Evolutionary conservation across 2,329 filamentous ascomycete species (phyloP).

Genomic region (Trichoderma hamatum): DNA sequence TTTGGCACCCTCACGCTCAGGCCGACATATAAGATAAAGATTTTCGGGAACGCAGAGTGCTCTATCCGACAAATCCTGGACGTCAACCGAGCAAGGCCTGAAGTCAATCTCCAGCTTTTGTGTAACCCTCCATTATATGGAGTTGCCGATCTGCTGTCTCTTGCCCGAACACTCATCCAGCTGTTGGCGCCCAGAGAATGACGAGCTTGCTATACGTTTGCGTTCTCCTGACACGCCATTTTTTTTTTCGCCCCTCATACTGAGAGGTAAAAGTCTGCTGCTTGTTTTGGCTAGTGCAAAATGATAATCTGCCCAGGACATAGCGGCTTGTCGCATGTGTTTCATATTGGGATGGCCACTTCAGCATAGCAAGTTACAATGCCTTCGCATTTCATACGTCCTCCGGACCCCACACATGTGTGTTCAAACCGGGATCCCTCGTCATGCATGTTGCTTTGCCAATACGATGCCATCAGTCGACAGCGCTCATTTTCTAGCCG

Average conservation of each 20-base stretch:
- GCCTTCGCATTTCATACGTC: background rate
- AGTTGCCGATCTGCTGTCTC: constrained; percentile 6
- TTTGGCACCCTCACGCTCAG: background rate
- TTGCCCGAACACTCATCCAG: background rate
- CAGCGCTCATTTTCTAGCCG: constrained; percentile 11
- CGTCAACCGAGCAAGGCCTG: background rate
- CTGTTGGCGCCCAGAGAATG: background rate
- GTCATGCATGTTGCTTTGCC: constrained; percentile 1
- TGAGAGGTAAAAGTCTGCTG: background rate
- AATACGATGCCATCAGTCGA: constrained; percentile 3
- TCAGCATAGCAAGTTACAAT: constrained; percentile 2
- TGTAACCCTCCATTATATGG: constrained; percentile 15
- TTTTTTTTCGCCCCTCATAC: background rate
- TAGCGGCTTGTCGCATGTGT: background rate
- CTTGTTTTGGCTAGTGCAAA: background rate
- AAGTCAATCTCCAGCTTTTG: background rate
- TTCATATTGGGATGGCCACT: background rate
- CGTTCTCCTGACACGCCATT: background rate
- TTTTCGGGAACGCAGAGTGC: constrained; percentile 15
- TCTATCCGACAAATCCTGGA: constrained; percentile 12
- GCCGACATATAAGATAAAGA: background rate
- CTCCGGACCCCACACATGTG: constrained; percentile 10
- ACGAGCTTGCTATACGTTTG: background rate
- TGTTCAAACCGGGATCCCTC: constrained; percentile 2
- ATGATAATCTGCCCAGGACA: background rate